Evolutionary conservation across 2,329 filamentous ascomycete genomes (phyloP).

Genomic region (Pseudogymnoascus sp.): DNA sequence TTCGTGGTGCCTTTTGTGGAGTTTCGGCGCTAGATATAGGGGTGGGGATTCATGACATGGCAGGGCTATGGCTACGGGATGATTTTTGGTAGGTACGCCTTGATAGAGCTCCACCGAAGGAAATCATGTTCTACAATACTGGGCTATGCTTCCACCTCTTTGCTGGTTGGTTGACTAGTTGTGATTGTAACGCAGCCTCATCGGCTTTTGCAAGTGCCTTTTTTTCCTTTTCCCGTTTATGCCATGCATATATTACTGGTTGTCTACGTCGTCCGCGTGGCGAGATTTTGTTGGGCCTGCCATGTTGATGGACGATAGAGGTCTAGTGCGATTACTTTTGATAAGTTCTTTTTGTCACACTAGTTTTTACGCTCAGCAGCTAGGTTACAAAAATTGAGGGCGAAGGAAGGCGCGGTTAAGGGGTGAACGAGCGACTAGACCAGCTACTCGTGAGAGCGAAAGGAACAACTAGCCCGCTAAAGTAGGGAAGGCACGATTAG

Average conservation of each 20-base stretch:
- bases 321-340: too few relatives aligned
- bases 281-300: background rate
- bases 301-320: background rate
- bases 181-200: background rate
- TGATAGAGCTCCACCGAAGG: background rate
- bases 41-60: background rate
- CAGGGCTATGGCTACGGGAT: background rate
- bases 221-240: background rate
- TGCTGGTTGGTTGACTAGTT: background rate
- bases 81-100: background rate
- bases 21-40: constrained; percentile 4
- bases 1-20: background rate
- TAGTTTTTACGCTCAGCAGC: too few relatives aligned
- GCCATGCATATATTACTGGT: background rate
- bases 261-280: background rate
- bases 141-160: background rate
- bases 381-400: too few relatives aligned
- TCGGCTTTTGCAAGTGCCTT: background rate
- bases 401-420: too few relatives aligned
- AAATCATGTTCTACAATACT: background rate
- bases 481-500: too few relatives aligned
- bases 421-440: too few relatives aligned
- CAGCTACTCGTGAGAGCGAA: too few relatives aligned
- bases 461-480: too few relatives aligned
- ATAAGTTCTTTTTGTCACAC: too few relatives aligned